Percentiles rank a stretch among this genome's conserved stretches.
phyloP scores from a whole-genome alignment of 768 basidiomycete species.

The Tylopilus sp. region DNA sequence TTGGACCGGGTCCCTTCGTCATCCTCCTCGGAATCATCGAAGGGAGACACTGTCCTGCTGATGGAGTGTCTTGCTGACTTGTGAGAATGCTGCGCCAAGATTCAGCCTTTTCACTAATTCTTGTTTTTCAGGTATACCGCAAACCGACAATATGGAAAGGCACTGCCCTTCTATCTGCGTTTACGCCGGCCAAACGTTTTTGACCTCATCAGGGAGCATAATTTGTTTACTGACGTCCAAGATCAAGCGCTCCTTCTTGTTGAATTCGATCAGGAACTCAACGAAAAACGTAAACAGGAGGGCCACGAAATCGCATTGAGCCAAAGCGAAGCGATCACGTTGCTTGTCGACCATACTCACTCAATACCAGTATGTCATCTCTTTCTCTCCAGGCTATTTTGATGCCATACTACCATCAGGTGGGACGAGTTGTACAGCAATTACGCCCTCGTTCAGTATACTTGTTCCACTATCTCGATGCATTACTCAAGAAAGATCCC shows the following conservation, averaged over 20 bases:
- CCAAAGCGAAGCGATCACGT: conserved; percentile 74
- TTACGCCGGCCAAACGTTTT: conserved; percentile 88
- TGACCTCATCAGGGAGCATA: conserved; percentile 89
- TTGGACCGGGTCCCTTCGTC: conserved; percentile 61
- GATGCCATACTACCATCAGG: conserved; percentile 41
- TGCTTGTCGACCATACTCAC: conserved; percentile 92
- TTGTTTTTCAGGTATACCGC: conserved; percentile 60
- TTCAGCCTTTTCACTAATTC: neutral
- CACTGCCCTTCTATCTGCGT: conserved; percentile 84
- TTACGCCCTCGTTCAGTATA: conserved; percentile 72
- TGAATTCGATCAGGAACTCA: conserved; percentile 90
- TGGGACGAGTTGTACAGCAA: conserved; percentile 84
- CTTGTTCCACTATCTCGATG: conserved; percentile 91
- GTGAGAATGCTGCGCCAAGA: conserved; percentile 37
- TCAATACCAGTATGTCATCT: conserved; percentile 78
- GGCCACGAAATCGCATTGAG: conserved; percentile 38
- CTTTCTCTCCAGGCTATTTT: neutral
- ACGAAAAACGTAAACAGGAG: conserved; percentile 49
- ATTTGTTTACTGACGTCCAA: conserved; percentile 91
- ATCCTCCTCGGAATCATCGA: conserved; percentile 38
- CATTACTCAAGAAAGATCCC: conserved; percentile 83
- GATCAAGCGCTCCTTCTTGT: conserved; percentile 91
- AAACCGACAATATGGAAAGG: conserved; percentile 92
- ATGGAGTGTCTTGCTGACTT: conserved; percentile 95
- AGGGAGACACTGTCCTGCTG: conserved; percentile 56